phyloP scores from a whole-genome alignment of 2,329 filamentous ascomycete genomes.

The Microdochium paspali region DNA sequence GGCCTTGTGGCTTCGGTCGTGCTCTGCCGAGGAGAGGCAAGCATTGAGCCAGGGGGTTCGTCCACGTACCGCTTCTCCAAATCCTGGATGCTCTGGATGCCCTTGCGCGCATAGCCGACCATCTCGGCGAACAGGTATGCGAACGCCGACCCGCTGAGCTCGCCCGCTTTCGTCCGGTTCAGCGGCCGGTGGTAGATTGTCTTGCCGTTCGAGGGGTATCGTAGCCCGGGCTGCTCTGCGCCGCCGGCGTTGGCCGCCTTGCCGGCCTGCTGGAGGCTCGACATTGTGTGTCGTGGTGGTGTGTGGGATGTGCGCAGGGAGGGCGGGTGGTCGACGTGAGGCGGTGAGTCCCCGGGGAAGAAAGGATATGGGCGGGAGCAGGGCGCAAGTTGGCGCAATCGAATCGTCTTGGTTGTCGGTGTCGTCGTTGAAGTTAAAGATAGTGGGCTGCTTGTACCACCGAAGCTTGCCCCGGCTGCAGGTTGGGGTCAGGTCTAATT shows the following conservation, averaged over 20 bases:
- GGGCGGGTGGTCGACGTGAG: too few relatives aligned
- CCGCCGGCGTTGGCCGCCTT: constrained; percentile 33
- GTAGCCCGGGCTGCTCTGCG: constrained; percentile 55
- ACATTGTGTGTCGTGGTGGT: constrained; percentile 30
- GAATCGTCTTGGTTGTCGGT: too few relatives aligned
- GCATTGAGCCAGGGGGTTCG: background rate
- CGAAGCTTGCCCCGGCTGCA: too few relatives aligned
- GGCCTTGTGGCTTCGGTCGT: too few relatives aligned
- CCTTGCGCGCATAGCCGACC: constrained; percentile 86
- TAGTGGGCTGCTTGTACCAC: too few relatives aligned
- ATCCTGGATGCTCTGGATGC: constrained; percentile 87
- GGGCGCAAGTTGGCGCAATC: too few relatives aligned
- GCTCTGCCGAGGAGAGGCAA: too few relatives aligned
- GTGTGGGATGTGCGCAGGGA: background rate
- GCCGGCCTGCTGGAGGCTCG: constrained; percentile 37
- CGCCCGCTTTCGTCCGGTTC: constrained; percentile 78
- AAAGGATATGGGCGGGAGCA: too few relatives aligned
- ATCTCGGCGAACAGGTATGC: constrained; percentile 95
- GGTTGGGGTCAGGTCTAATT: too few relatives aligned
- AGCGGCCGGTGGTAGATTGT: constrained; percentile 96
- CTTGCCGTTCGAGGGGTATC: constrained; percentile 87
- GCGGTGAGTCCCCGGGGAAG: too few relatives aligned
- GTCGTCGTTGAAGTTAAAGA: too few relatives aligned
- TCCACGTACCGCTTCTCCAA: constrained; percentile 75
- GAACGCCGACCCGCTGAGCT: constrained; percentile 88